Evolutionary conservation across 2,329 filamentous ascomycete species (phyloP).

Genomic region (Coleophoma crateriformis): DNA sequence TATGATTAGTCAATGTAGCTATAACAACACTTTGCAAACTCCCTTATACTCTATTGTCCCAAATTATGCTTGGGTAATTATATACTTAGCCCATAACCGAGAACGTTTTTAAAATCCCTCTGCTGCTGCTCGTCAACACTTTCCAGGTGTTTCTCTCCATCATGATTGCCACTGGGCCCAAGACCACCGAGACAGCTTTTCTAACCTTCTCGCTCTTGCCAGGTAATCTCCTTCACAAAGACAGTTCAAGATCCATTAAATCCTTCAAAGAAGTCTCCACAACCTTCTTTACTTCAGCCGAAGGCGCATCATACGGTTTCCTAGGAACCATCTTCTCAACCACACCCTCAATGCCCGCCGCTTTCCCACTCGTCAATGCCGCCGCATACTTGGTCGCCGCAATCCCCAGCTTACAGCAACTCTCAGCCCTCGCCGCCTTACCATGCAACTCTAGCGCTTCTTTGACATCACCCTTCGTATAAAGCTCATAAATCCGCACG

Average conservation of each 20-base stretch:
- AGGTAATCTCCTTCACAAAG: not conserved
- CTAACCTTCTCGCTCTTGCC: too few species aligned
- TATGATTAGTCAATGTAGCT: too few species aligned
- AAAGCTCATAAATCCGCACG: conserved; percentile 42
- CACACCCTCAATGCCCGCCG: conserved; percentile 44
- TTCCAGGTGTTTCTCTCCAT: too few species aligned
- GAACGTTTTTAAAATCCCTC: too few species aligned
- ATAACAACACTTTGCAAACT: too few species aligned
- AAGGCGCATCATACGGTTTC: conserved; percentile 40
- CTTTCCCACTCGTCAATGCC: conserved; percentile 40
- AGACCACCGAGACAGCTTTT: too few species aligned
- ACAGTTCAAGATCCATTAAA: not conserved
- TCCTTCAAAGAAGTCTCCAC: conserved; percentile 1
- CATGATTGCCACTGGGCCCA: too few species aligned
- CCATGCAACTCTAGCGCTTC: conserved; percentile 46
- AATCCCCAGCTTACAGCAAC: conserved; percentile 46
- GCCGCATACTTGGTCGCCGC: conserved; percentile 49
- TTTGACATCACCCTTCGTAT: conserved; percentile 36
- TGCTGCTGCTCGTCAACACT: too few species aligned
- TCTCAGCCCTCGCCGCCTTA: conserved; percentile 46
- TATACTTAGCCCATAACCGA: too few species aligned
- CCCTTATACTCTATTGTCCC: too few species aligned
- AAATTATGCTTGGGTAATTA: too few species aligned
- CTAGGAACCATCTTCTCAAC: conserved; percentile 40
- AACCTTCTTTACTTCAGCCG: conserved; percentile 34